These are phyloP conservation scores for Pholiota microspora DNA, from an alignment of 768 basidiomycete genomes.

Conservation along the genomic window DNA sequence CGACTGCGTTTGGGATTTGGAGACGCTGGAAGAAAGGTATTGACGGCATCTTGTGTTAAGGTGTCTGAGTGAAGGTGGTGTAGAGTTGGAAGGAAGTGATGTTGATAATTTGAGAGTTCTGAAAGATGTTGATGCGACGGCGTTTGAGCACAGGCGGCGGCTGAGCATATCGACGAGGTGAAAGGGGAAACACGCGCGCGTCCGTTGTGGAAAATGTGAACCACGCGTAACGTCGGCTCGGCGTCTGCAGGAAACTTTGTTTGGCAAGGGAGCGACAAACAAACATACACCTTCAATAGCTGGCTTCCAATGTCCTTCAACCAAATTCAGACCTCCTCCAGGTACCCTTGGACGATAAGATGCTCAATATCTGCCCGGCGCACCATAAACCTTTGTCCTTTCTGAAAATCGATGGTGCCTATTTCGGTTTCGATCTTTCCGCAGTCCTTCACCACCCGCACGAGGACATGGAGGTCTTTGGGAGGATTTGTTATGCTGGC, in stretches of 20 bases:
- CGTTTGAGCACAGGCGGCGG: slow-evolving; percentile 13
- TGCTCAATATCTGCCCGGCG: slow-evolving; percentile 89
- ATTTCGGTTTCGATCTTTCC: slow-evolving; percentile 91
- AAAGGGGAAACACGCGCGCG: not conserved
- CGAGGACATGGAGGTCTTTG: slow-evolving; percentile 85
- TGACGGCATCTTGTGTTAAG: not conserved
- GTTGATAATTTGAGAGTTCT: not conserved
- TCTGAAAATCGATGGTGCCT: slow-evolving; percentile 87
- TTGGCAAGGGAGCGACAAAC: slow-evolving; percentile 17
- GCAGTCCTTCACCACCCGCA: slow-evolving; percentile 84
- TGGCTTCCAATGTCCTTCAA: no score
- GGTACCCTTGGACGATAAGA: slow-evolving; percentile 88
- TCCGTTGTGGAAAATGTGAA: not conserved
- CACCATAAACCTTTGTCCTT: slow-evolving; percentile 89
- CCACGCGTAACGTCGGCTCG: slow-evolving; percentile 10
- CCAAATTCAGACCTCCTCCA: slow-evolving; percentile 86
- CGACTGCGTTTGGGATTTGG: slow-evolving; percentile 5
- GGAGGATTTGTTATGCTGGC: slow-evolving; percentile 82
- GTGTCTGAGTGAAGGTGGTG: not conserved
- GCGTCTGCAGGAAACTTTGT: slow-evolving; percentile 15
- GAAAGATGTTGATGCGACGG: not conserved
- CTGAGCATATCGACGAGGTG: slow-evolving; percentile 19
- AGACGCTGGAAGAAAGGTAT: not conserved
- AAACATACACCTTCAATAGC: slow-evolving; percentile 11
- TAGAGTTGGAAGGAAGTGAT: not conserved